A percentile compares a stretch with the other conserved stretches of the same genome.
Conservation (phyloP, 2,329 filamentous ascomycete genomes). For the Ophiostoma australiae region DNA sequence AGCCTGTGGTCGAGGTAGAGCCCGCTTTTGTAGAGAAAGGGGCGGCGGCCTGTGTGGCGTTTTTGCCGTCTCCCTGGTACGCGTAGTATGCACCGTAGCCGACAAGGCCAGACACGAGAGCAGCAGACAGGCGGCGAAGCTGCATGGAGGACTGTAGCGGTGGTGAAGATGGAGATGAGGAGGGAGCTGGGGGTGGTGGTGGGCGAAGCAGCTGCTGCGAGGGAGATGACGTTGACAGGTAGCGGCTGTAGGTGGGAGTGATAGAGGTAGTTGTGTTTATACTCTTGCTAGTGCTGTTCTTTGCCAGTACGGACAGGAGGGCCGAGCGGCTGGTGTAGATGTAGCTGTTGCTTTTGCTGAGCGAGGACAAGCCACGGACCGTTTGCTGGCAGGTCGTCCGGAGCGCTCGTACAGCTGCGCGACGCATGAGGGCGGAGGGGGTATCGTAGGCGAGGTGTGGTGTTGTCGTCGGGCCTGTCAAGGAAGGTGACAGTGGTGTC, state of each 20-base stretch:
- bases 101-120: constrained; percentile 64
- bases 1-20: constrained; percentile 26
- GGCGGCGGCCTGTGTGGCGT: background rate
- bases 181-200: constrained; percentile 15
- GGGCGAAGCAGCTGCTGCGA: constrained; percentile 12
- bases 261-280: background rate
- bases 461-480: background rate
- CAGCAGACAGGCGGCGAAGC: constrained; percentile 61
- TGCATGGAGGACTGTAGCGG: constrained; percentile 69
- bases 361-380: constrained; percentile 43
- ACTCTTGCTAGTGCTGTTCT: background rate
- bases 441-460: background rate
- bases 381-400: constrained; percentile 63
- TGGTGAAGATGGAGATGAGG: constrained; percentile 26
- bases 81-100: constrained; percentile 74
- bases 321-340: constrained; percentile 12
- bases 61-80: constrained; percentile 47
- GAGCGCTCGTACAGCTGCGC: constrained; percentile 62
- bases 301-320: constrained; percentile 22
- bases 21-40: constrained; percentile 22
- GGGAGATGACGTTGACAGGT: constrained; percentile 19
- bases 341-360: constrained; percentile 16
- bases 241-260: background rate
- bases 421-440: constrained; percentile 57
- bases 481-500: background rate